phyloP scores from a whole-genome alignment of 1,284 basidiomycete species.

The Malassezia slooffiae region DNA sequence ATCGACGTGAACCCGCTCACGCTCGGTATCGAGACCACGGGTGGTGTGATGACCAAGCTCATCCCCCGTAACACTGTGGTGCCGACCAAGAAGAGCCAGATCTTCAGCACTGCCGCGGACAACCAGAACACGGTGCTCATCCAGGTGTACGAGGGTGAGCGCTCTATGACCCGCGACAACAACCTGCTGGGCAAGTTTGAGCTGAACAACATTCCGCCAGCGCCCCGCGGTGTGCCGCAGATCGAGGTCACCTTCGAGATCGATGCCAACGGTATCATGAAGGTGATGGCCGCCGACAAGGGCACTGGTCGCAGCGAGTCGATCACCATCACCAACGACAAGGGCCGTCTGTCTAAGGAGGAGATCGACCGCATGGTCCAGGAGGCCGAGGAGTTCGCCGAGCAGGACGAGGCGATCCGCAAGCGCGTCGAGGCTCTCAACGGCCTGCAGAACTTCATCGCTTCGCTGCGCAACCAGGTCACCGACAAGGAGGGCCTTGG shows the following conservation, averaged over 20 bases:
- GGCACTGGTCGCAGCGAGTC: slow-evolving; percentile 43
- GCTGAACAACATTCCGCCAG: slow-evolving; percentile 78
- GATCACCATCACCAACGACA: slow-evolving; percentile 46
- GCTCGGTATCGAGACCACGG: slow-evolving; percentile 95
- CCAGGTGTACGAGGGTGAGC: slow-evolving; percentile 83
- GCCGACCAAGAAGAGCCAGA: slow-evolving; percentile 93
- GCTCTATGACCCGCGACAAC: slow-evolving; percentile 92
- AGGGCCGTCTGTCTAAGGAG: slow-evolving; percentile 41
- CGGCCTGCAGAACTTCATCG: slow-evolving; percentile 44
- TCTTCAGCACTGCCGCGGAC: slow-evolving; percentile 65
- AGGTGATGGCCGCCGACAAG: slow-evolving; percentile 45
- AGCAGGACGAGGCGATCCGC: slow-evolving; percentile 44
- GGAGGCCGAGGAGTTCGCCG: slow-evolving; percentile 45
- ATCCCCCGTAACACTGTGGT: slow-evolving; percentile 94
- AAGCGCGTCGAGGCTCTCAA: slow-evolving; percentile 44
- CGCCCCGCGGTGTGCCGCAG: slow-evolving; percentile 69
- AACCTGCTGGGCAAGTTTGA: slow-evolving; percentile 95
- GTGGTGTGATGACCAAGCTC: slow-evolving; percentile 95
- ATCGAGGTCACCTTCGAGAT: slow-evolving; percentile 47
- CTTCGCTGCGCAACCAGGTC: slow-evolving; percentile 39
- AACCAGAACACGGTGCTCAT: slow-evolving; percentile 52
- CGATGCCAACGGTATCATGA: slow-evolving; percentile 47
- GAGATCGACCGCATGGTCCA: slow-evolving; percentile 46
- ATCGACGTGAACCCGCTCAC: slow-evolving; percentile 91
- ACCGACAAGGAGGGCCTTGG: slow-evolving; percentile 46